Base-by-base conservation (phyloP, 1,284 basidiomycete genomes). In the Microbotryum saponariae region DNA sequence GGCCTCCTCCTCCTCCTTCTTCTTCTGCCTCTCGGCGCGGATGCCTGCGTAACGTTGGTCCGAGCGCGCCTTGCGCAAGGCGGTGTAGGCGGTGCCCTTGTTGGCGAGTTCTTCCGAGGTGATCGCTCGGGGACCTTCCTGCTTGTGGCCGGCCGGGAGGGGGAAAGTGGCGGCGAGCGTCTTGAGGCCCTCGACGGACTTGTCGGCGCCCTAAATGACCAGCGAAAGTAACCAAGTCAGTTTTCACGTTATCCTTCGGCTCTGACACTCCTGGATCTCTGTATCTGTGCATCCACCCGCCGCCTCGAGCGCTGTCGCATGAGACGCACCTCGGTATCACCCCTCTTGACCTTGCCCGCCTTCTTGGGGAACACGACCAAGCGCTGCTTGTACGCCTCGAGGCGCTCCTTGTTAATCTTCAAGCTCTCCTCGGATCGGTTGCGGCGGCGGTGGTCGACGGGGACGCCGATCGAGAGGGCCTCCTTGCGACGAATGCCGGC, bases 401-500 rank as follows among this genome's bases (percentile, higher is more conserved):
- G 82, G 74, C 94, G 84, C 79, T 94, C 91, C 61, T 96, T 88
- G 79, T 99, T 99, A 76, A 97, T 75, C 75, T 86, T 84, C 80
- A 97, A 91, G 76, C 91, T 89, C 85, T 98, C 94, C 82, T 96
- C 94, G 76, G 88, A 92, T 80, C 63, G 78, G 82, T 96, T 97
- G 78, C 91, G 85, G 82, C 96, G 86, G 78, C 94, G 84, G 83
- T 97, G 92, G 80, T 99, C 94, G 71, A 97, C 91, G 69, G 91
- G 87, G 74, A 99, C 90, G 68, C 94, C 94, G 73, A 99, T 80
- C 73, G 89, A 85, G 67, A 86, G 84, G 50, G 96, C 96, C 80
- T 92, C 87, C 82, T 97, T 97, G 80, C 84, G 86, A 74, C 88
- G 86, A 76, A 99, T 84, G 64, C 96, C 96, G 69, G 94, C 96